These are phyloP conservation scores for Fusarium sp. DNA, from an alignment of 2,329 filamentous ascomycete species.

Conservation along the genomic window DNA sequence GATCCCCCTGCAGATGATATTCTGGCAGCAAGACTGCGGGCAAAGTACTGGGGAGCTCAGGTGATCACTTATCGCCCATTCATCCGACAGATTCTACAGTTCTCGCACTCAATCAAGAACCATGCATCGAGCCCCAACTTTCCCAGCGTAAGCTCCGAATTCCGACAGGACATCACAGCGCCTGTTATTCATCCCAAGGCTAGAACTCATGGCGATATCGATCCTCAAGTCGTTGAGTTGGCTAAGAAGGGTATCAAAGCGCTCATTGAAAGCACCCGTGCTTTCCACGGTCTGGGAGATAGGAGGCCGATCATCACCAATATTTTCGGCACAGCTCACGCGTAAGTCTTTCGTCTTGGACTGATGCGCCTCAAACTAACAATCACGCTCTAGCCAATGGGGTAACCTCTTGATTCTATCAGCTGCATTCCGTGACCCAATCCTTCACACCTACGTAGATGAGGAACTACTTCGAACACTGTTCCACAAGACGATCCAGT, in stretches of 20 bases:
- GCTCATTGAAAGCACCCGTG: conserved; percentile 84
- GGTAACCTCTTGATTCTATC: conserved; percentile 93
- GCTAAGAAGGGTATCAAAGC: conserved; percentile 75
- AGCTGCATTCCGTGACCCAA: conserved; percentile 77
- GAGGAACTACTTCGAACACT: conserved; percentile 66
- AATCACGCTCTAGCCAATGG: conserved; percentile 76
- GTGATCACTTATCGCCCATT: conserved; percentile 91
- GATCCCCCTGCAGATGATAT: conserved; percentile 81
- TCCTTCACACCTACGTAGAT: conserved; percentile 68
- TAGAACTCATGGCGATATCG: conserved; percentile 53
- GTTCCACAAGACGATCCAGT: conserved; percentile 78
- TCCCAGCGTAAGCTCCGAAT: conserved; percentile 48
- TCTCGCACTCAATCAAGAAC: conserved; percentile 52
- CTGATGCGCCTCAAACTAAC: conserved; percentile 18
- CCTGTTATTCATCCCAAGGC: conserved; percentile 53
- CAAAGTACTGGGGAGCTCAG: conserved; percentile 93
- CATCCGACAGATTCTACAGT: conserved; percentile 65
- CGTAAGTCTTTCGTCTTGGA: conserved; percentile 69
- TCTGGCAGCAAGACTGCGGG: conserved; percentile 83
- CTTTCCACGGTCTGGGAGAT: conserved; percentile 75
- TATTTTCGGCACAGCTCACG: conserved; percentile 93
- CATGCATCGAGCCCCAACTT: conserved; percentile 49
- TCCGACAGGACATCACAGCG: conserved; percentile 50
- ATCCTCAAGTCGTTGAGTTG: conserved; percentile 61
- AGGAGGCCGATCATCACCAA: conserved; percentile 89